Base-by-base conservation (phyloP, 1,284 basidiomycete species). In the Cryptococcus hybrid region DNA sequence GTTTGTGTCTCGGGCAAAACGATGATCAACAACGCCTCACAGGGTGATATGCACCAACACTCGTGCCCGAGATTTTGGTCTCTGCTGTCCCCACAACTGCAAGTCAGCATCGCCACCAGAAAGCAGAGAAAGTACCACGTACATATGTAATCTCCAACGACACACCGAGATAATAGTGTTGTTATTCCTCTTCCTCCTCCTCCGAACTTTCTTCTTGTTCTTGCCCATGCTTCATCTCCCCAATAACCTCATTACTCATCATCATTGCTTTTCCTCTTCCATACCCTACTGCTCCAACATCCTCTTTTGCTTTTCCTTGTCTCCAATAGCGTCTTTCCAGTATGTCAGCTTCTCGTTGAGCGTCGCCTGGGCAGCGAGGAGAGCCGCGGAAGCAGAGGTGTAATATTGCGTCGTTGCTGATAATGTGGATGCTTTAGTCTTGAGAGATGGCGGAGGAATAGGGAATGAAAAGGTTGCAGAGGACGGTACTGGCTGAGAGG, bases 251-350 rank as follows among this genome's bases (percentile, higher is more conserved):
- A 13, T 54, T 56, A 59, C 63, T 64, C 62, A 71, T 66, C 34
- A 66, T 49, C 51, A 61, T 61, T 4, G 67, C 68, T 51, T 66
- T 67, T 40, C 69, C 69, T 52, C 60, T 57, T 0, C 69, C 69
- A 43, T 58, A 59, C 24, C 52, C 66, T 11, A 61, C 58, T 51
- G 57, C 61, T 13, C 63, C 67, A 3, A 54, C 38, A 54, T 66
- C 65, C 59, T 71, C 69, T 52, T 66, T 67, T 35, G 38, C 47
- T 59, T 71, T 52, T 71, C 69, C 18, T 13, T 30, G 48, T 71
- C 69, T 1, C 69, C 69, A 2, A 67, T 48, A 2, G 61, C 65
- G 38, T 71, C 69, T 61, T 71, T 71, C 65, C 65, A 71, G 18
- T 47, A 48, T 0, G 65, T 71, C 43, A 71, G 43, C 13, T 55